Evolutionary conservation across 2,329 filamentous ascomycete species (phyloP).

Genomic region (Fusarium graminum): DNA sequence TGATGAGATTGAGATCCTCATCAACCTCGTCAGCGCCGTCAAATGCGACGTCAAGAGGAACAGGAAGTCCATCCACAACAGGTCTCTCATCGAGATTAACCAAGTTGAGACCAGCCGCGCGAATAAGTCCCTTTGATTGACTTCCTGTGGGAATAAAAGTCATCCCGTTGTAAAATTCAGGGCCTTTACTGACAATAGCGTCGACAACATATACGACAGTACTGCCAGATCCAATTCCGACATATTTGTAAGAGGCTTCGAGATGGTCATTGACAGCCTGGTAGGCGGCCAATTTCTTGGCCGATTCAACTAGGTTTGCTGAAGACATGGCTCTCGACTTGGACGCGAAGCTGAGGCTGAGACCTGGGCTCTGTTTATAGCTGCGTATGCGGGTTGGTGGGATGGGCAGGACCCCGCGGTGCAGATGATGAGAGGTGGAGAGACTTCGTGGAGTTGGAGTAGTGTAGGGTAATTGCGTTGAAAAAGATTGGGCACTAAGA

Average conservation of each 20-base stretch:
- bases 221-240: constrained; percentile 85
- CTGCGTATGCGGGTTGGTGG: constrained; percentile 29
- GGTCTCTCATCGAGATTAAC: constrained; percentile 83
- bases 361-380: constrained; percentile 29
- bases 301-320: constrained; percentile 70
- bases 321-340: constrained; percentile 53
- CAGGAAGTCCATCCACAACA: constrained; percentile 54
- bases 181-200: constrained; percentile 75
- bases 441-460: constrained; percentile 13
- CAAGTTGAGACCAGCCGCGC: constrained; percentile 80
- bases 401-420: constrained; percentile 39
- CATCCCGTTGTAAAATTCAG: constrained; percentile 70
- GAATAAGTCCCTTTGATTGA: constrained; percentile 89
- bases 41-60: constrained; percentile 87
- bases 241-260: constrained; percentile 69
- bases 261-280: constrained; percentile 82
- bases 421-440: constrained; percentile 34
- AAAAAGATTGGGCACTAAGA: constrained; percentile 1
- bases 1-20: constrained; percentile 94
- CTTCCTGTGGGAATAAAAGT: constrained; percentile 93
- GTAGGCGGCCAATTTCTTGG: constrained; percentile 81
- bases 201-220: constrained; percentile 89
- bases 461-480: constrained; percentile 37
- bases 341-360: constrained; percentile 23
- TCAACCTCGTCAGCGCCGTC: constrained; percentile 98